Evolutionary conservation across 306 rosid genomes (phyloP), one percentile per base, ranked within the genome.

Genomic region (Pueraria montana): DNA sequence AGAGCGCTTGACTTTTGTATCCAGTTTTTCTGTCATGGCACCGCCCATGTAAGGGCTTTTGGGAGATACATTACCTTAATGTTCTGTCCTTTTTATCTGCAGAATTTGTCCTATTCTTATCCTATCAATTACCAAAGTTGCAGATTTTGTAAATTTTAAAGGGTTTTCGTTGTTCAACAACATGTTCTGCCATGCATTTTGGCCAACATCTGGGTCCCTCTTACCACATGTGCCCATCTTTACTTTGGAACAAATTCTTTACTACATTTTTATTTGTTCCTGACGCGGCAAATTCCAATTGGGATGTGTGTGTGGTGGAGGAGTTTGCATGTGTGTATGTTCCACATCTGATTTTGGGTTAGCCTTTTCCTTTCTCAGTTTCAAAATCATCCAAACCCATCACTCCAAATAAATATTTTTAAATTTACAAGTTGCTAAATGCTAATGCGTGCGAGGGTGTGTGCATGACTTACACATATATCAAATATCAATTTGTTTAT

Each of bases 11-110:
- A 91, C 90, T 93, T 93, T 79, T 80, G 84, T 67, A 50, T 74
- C 3, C 65, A 76, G 77, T 72, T 74, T 80, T 70, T 81, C 82
- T 84, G 23, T 86, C 87, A 90, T 75, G 17, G 69, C 84, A 88
- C 94, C 93, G 92, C 88, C 91, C 94, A 79, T 87, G 89, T 82
- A 69, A 62, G 46, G 82, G 72, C 85, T 87, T 87, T 88, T 26
- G 87, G 88, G 88, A 78, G 87, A 84, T 80, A 79, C 56, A 36
- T 70, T 50, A 16, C 83, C 45, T 27, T 48, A 23, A 53, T 78
- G 85, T 82, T 53, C 8, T 69, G 80, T 69, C 42, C 73, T 86
- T 80, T 80, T 76, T 48, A 83, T 78, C 85, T 61, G 59, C 83
- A 85, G 27, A 67, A 67, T 90, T 77, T 87, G 87, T 81, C 93